These are phyloP conservation scores for Colletotrichum falcatum DNA, from an alignment of 2,329 filamentous ascomycete species.

Conservation along the genomic window DNA sequence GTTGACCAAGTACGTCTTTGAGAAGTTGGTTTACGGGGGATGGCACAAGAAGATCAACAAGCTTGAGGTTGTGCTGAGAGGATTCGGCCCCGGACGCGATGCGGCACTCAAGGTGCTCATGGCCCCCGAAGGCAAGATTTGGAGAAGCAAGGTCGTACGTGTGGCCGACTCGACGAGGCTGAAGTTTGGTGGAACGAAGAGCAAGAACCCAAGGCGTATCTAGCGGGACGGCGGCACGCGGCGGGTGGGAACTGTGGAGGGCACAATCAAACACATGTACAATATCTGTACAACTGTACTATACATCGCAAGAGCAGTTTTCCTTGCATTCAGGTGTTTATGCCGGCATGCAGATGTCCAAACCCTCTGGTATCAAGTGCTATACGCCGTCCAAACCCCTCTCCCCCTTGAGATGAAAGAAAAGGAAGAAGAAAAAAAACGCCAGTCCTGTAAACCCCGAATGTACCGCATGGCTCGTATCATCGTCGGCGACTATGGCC, in stretches of 20 bases:
- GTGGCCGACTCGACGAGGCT: slow-evolving; percentile 89
- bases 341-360: slow-evolving; percentile 35
- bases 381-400: slow-evolving; percentile 23
- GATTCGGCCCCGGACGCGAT: slow-evolving; percentile 88
- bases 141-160: slow-evolving; percentile 80
- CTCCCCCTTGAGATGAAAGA: no score
- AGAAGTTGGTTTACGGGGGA: slow-evolving; percentile 84
- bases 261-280: slow-evolving; percentile 47
- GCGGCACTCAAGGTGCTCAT: slow-evolving; percentile 90
- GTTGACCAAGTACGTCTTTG: slow-evolving; percentile 84
- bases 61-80: slow-evolving; percentile 84
- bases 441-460: slow-evolving; percentile 26
- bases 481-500: not conserved
- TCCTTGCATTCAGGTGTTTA: slow-evolving; percentile 31
- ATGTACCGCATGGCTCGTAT: slow-evolving; percentile 26
- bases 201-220: slow-evolving; percentile 85
- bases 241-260: not conserved
- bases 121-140: slow-evolving; percentile 82
- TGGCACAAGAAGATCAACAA: slow-evolving; percentile 80
- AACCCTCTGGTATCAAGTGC: slow-evolving; percentile 39
- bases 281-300: slow-evolving; percentile 52
- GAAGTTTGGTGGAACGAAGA: slow-evolving; percentile 96
- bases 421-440: slow-evolving; percentile 12
- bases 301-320: slow-evolving; percentile 45
- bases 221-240: slow-evolving; percentile 42